Conservation (phyloP, 1,284 basidiomycete species). For the Trichosporon coremiiforme region DNA sequence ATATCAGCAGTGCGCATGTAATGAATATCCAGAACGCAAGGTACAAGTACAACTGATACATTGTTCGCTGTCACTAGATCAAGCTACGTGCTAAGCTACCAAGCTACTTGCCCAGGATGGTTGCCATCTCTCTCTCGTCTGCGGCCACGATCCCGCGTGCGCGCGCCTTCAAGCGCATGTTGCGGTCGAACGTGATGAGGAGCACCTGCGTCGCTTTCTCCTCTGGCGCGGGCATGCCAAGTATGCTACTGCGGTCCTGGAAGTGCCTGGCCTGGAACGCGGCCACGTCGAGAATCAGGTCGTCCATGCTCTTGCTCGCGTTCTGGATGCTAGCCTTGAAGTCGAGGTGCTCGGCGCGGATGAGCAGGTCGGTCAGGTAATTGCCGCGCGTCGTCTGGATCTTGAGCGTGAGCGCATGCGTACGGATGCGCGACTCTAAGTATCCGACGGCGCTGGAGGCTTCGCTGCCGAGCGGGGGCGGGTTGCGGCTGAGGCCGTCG, state of each 20-base stretch:
- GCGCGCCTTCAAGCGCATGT: slow-evolving; percentile 59
- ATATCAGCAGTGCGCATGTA: slow-evolving; percentile 3
- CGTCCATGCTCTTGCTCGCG: slow-evolving; percentile 75
- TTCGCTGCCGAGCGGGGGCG: slow-evolving; percentile 64
- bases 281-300: slow-evolving; percentile 87
- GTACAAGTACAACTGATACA: neutral
- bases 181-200: slow-evolving; percentile 86
- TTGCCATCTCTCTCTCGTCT: slow-evolving; percentile 54
- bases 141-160: slow-evolving; percentile 52
- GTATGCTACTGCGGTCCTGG: slow-evolving; percentile 74
- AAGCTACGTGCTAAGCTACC: slow-evolving; percentile 13
- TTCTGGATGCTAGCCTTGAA: slow-evolving; percentile 55
- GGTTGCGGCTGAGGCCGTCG: slow-evolving; percentile 77
- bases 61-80: too few species aligned
- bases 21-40: neutral
- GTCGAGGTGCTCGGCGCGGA: slow-evolving; percentile 83
- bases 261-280: slow-evolving; percentile 92
- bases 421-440: slow-evolving; percentile 73
- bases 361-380: slow-evolving; percentile 78
- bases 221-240: slow-evolving; percentile 57
- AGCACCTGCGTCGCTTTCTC: slow-evolving; percentile 72
- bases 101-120: slow-evolving; percentile 41
- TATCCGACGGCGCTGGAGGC: slow-evolving; percentile 74
- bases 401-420: slow-evolving; percentile 77
- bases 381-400: slow-evolving; percentile 94